Conservation (phyloP, 2,329 filamentous ascomycete species). For the Pseudogymnoascus sp. region DNA sequence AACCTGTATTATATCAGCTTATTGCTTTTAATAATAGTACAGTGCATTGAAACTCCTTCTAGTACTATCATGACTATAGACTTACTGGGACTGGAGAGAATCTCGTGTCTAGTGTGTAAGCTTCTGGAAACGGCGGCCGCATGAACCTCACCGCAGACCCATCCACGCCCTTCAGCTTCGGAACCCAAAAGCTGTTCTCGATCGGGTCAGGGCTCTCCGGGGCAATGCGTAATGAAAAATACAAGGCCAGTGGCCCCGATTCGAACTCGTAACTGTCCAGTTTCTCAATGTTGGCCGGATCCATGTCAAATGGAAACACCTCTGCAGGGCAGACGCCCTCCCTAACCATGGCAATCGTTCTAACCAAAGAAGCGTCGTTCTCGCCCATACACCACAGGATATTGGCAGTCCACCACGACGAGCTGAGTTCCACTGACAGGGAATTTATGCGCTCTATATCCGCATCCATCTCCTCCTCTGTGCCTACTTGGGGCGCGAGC, state of each 20-base stretch:
- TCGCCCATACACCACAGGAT: background rate
- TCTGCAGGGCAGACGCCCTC: background rate
- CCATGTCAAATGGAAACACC: background rate
- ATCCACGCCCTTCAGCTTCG: conserved; percentile 1
- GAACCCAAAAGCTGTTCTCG: conserved; percentile 7
- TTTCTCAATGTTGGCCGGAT: background rate
- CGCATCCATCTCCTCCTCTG: background rate
- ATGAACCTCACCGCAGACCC: background rate
- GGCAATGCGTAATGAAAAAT: background rate
- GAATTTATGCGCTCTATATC: background rate
- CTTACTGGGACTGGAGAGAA: background rate
- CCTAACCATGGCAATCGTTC: background rate
- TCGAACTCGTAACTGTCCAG: background rate
- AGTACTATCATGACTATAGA: background rate
- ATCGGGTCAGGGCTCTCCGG: background rate
- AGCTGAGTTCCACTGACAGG: background rate
- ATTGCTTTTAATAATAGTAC: background rate
- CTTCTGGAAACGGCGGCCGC: background rate
- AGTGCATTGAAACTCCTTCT: background rate
- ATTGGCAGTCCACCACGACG: background rate
- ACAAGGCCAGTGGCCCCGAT: background rate
- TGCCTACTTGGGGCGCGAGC: background rate
- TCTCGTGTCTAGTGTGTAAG: background rate
- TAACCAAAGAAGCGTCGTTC: background rate
- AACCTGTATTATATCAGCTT: background rate